Base-by-base conservation (phyloP, 2,329 filamentous ascomycete species). In the Plectosphaerella cucumerina region DNA sequence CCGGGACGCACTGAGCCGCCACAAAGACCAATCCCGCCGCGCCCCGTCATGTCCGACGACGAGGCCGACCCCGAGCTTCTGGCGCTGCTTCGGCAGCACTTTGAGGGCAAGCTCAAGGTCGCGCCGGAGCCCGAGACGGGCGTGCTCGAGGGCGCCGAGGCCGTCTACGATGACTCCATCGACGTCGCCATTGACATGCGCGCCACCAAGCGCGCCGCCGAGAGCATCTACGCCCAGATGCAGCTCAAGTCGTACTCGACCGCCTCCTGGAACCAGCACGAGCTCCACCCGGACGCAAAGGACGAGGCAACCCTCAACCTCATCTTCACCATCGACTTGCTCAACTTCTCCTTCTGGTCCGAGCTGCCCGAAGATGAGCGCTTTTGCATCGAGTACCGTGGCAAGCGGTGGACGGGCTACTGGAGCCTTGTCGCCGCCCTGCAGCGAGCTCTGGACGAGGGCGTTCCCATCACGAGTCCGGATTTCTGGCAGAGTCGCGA, bases 331-430 rank as follows among this genome's bases (percentile, higher is more conserved):
- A 96, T 99, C 90, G 94, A 99, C 66, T 69, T 99, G 23, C 74
- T 99, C 47, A 99, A 99, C 66, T 99, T 97, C 65, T 95, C 87
- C 20, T 99, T 99, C 68, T 99, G 94, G 94, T 95, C 90, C 14
- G 86, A 89, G 48, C 64, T 70, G 43, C 68, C 75, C 0, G 85
- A 88, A 11, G 78, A 84, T 5, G 84, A 93, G 60, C 79, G 90
- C 11, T 99, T 93, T 67, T 81, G 87, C 10, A 80, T 99, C 41
- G 85, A 89, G 51, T 97, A 97, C 68, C 81, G 80, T 44, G 91
- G 84, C 23, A 86, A 82, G 67, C 82, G 71, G 51, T 97, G 91
- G 90, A 97, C 91, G 0, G 94, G 94, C 4, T 99, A 99, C 69
- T 96, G 89, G 86, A 96, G 91, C 66, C 72, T 99, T 50, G 90